phyloP scores from a whole-genome alignment of 305 asterid species.

The Rubia tinctorum region DNA sequence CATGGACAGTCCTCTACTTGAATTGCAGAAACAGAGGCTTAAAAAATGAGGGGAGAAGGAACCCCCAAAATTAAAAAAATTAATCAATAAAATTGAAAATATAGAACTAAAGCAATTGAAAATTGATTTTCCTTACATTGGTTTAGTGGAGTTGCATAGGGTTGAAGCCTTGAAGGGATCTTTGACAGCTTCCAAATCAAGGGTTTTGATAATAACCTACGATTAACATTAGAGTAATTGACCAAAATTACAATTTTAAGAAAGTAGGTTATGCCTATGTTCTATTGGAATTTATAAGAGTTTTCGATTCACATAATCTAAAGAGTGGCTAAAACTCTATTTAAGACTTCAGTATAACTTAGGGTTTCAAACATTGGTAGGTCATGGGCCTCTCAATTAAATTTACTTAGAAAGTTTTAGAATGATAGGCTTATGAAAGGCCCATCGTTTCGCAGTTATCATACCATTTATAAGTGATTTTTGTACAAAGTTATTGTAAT shows the following conservation, averaged over 20 bases:
- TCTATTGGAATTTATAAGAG: too few relatives aligned
- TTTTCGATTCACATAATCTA: too few relatives aligned
- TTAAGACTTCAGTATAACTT: neutral
- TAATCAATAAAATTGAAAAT: conserved; percentile 3
- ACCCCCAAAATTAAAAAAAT: neutral
- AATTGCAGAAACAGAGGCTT: conserved; percentile 19
- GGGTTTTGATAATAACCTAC: neutral
- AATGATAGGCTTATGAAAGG: too few relatives aligned
- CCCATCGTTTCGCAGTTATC: too few relatives aligned
- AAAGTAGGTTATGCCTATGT: neutral
- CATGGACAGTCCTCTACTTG: conserved; percentile 21
- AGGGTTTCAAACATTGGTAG: neutral
- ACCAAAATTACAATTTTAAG: neutral
- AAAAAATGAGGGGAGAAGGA: neutral
- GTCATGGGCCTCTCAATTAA: too few relatives aligned
- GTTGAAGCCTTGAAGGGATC: neutral
- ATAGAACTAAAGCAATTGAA: neutral
- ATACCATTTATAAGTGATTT: too few relatives aligned
- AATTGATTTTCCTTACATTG: neutral
- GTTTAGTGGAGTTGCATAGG: conserved; percentile 2
- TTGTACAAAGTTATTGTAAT: too few relatives aligned
- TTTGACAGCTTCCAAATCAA: conserved; percentile 7
- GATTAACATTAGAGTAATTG: neutral
- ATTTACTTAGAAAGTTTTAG: too few relatives aligned
- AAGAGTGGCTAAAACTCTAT: neutral